These are phyloP conservation scores for Cordia subcordata DNA, from an alignment of 257 asterid genomes.

Conservation along the genomic window DNA sequence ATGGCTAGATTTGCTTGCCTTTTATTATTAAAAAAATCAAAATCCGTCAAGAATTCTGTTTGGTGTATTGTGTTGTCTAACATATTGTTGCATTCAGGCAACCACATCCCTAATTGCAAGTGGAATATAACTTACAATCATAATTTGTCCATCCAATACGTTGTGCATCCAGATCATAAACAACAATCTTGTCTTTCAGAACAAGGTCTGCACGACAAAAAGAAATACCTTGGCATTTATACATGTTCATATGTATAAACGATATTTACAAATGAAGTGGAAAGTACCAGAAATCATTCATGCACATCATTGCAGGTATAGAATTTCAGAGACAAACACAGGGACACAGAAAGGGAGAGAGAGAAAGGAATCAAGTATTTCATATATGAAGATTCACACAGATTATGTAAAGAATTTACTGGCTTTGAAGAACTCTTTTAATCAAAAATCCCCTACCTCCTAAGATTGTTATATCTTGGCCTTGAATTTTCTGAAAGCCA, in stretches of 20 bases:
- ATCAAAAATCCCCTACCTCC: conserved; percentile 63
- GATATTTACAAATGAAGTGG: background rate
- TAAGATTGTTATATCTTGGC: conserved; percentile 77
- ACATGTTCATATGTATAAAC: background rate
- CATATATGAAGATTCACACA: no score
- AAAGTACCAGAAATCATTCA: background rate
- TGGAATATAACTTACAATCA: conserved; percentile 69
- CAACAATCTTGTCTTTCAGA: conserved; percentile 81
- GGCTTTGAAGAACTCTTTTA: background rate
- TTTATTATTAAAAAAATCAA: background rate
- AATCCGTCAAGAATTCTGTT: no score
- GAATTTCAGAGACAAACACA: no score
- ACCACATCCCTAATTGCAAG: no score
- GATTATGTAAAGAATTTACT: background rate
- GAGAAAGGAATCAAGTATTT: no score
- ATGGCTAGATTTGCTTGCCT: background rate
- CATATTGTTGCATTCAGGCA: no score
- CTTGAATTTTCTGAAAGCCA: conserved; percentile 79
- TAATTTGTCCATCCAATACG: conserved; percentile 87
- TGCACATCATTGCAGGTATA: background rate
- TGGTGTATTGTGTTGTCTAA: background rate
- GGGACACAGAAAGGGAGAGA: no score
- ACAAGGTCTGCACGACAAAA: conserved; percentile 59
- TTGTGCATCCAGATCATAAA: conserved; percentile 78
- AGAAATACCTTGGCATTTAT: background rate